Evolutionary conservation across 257 asterid genomes (phyloP).

Genomic region (Ligustrum vulgare): DNA sequence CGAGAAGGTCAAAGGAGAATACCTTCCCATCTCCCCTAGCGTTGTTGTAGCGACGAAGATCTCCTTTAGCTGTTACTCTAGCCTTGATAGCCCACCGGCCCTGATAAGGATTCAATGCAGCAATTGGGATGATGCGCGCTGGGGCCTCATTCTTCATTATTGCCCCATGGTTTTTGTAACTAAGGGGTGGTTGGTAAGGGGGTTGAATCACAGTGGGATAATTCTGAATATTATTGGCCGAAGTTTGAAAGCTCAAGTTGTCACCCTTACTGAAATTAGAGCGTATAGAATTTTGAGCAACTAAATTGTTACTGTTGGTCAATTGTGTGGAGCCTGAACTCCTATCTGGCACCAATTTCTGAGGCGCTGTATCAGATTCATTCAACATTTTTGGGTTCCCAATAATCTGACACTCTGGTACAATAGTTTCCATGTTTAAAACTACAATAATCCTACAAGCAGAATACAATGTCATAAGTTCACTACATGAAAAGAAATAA

Average conservation of each 20-base stretch:
- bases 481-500: conserved; percentile 5
- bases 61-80: conserved; percentile 94
- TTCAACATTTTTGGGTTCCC: conserved; percentile 60
- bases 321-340: conserved; percentile 34
- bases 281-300: conserved; percentile 38
- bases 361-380: conserved; percentile 50
- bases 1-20: conserved; percentile 92
- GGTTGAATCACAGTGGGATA: conserved; percentile 82
- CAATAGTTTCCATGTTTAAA: conserved; percentile 83
- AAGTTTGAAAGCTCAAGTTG: conserved; percentile 34
- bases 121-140: conserved; percentile 84
- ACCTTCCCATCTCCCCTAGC: conserved; percentile 98
- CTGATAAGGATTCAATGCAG: conserved; percentile 95
- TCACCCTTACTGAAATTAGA: conserved; percentile 36
- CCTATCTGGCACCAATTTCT: conserved; percentile 37
- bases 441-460: conserved; percentile 81
- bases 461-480: conserved; percentile 25
- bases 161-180: conserved; percentile 76
- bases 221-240: conserved; percentile 43
- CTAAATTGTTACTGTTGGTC: conserved; percentile 33
- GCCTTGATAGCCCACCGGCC: conserved; percentile 99
- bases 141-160: conserved; percentile 94
- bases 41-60: conserved; percentile 81
- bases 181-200: conserved; percentile 89
- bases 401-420: conserved; percentile 67